Conservation (phyloP, 2,329 filamentous ascomycete genomes). For the Emergomyces africanus region DNA sequence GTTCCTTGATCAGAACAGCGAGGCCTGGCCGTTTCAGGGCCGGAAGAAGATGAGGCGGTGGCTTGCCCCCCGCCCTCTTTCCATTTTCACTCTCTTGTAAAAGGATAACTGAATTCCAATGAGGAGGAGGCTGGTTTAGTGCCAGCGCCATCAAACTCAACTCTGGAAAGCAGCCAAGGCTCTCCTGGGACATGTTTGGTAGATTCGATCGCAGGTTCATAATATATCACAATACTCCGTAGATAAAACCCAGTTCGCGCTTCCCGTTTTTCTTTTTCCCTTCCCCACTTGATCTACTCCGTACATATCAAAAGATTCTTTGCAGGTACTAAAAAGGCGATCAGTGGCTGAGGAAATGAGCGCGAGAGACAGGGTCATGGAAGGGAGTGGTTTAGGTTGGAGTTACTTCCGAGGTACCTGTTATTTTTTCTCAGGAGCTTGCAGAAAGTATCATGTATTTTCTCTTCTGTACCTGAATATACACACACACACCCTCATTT, state of each 20-base stretch:
- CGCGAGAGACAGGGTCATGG: neutral
- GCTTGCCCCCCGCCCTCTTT: neutral
- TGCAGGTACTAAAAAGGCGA: neutral
- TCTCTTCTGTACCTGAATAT: too few species aligned
- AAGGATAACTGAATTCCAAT: neutral
- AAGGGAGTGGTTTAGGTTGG: neutral
- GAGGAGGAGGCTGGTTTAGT: neutral
- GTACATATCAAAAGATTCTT: neutral
- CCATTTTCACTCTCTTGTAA: too few species aligned
- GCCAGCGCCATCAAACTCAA: neutral
- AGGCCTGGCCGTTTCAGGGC: neutral
- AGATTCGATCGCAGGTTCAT: neutral
- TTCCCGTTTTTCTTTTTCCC: neutral
- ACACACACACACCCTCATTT: too few species aligned
- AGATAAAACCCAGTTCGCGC: neutral
- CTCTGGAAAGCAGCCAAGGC: neutral
- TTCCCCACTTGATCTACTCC: neutral
- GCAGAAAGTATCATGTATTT: neutral
- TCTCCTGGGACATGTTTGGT: neutral
- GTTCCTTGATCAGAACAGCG: neutral
- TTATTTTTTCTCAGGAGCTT: neutral
- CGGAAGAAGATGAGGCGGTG: neutral
- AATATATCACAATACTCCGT: neutral
- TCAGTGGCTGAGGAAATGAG: neutral
- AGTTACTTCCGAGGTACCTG: neutral